Conservation (phyloP, 257 asterid genomes). For the Salvia splendens region DNA sequence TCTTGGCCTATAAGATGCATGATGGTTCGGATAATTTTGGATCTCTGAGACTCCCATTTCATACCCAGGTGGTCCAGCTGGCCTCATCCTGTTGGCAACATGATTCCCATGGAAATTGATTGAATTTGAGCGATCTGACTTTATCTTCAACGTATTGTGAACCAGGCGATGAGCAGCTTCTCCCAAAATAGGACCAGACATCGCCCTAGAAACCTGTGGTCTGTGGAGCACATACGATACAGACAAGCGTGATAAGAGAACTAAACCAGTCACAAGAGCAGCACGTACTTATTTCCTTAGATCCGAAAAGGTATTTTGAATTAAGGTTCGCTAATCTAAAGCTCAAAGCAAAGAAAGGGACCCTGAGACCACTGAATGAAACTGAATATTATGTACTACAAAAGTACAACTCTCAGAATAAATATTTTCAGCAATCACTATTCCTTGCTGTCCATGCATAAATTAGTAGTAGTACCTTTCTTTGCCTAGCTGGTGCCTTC, state of each 20-base stretch:
- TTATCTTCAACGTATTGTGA: slow-evolving; percentile 65
- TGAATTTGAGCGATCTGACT: slow-evolving; percentile 43
- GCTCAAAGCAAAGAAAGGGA: neutral
- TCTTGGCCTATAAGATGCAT: slow-evolving; percentile 43
- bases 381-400: neutral
- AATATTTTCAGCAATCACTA: slow-evolving; percentile 4
- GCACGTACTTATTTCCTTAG: neutral
- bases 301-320: neutral
- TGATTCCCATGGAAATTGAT: slow-evolving; percentile 46
- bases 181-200: slow-evolving; percentile 80
- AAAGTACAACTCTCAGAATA: slow-evolving; percentile 5
- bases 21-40: slow-evolving; percentile 40
- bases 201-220: slow-evolving; percentile 75
- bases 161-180: slow-evolving; percentile 95
- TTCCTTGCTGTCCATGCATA: slow-evolving; percentile 2
- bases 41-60: slow-evolving; percentile 56
- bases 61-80: slow-evolving; percentile 78
- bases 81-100: slow-evolving; percentile 48
- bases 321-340: neutral
- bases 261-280: slow-evolving; percentile 2
- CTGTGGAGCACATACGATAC: slow-evolving; percentile 46
- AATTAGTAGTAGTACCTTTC: slow-evolving; percentile 55
- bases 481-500: slow-evolving; percentile 59
- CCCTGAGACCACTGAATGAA: slow-evolving; percentile 21
- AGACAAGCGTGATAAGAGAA: slow-evolving; percentile 12